A percentile compares a stretch with the other conserved stretches of the same genome.
phyloP scores from a whole-genome alignment of 352 stramenopile species.

The Albugo laibachii region DNA sequence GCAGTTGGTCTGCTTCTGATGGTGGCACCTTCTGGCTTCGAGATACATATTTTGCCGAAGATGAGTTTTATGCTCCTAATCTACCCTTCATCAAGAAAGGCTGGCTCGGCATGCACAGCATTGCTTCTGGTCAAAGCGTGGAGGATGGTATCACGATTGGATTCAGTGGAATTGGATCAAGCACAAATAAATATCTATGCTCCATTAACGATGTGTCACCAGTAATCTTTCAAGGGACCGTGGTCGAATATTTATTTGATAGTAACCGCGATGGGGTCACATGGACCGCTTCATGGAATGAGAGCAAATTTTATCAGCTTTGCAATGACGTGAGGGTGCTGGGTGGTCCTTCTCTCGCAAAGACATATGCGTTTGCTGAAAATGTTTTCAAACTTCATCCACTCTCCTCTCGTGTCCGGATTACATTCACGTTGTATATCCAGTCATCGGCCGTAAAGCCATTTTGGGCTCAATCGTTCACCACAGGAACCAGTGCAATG shows the following conservation, averaged over 20 bases:
- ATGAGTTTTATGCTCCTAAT: slow-evolving; percentile 6
- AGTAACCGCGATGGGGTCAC: slow-evolving; percentile 30
- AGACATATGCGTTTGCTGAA: slow-evolving; percentile 17
- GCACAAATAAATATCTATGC: slow-evolving; percentile 28
- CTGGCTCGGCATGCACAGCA: slow-evolving; percentile 35
- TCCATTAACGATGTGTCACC: slow-evolving; percentile 34
- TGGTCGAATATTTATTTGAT: slow-evolving; percentile 35
- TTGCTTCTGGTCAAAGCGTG: slow-evolving; percentile 20
- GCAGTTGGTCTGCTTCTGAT: slow-evolving; percentile 28
- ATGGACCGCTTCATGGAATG: slow-evolving; percentile 28
- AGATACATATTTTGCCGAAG: slow-evolving; percentile 9
- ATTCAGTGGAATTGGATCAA: slow-evolving; percentile 22
- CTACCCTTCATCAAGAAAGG: slow-evolving; percentile 9
- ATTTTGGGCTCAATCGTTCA: not conserved
- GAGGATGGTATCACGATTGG: slow-evolving; percentile 17
- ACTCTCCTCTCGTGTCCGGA: slow-evolving; percentile 17
- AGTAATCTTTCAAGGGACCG: slow-evolving; percentile 20
- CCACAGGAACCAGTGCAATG: slow-evolving; percentile 18
- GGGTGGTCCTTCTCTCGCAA: slow-evolving; percentile 16
- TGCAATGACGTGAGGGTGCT: slow-evolving; percentile 31
- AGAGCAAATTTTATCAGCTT: slow-evolving; percentile 22
- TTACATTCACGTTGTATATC: slow-evolving; percentile 46
- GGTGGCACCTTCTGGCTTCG: slow-evolving; percentile 36
- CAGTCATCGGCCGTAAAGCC: not conserved
- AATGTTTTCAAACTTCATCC: slow-evolving; percentile 13